Conservation (phyloP, 2,329 filamentous ascomycete genomes). For the Triangularia verruculosa region DNA sequence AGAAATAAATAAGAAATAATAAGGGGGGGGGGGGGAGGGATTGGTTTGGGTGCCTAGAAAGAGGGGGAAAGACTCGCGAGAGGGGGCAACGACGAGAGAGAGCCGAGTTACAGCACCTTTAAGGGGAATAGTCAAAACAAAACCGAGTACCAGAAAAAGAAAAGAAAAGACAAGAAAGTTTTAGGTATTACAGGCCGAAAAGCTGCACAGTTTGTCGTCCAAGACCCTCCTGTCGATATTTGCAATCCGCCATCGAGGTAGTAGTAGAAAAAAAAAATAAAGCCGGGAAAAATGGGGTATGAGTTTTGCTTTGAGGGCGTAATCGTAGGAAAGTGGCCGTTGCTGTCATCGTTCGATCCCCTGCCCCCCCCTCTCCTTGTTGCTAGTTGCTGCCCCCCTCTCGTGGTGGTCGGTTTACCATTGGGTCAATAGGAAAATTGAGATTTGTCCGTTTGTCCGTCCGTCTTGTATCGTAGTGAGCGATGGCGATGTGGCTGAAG, state of each 20-base stretch:
- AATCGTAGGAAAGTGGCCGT: constrained; percentile 28
- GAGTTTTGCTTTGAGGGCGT: constrained; percentile 23
- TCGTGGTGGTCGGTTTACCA: constrained; percentile 6
- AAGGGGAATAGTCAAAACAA: constrained; percentile 23
- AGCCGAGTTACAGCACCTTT: constrained; percentile 12
- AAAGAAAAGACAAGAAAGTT: constrained; percentile 16
- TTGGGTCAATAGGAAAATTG: neutral
- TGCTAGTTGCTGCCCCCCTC: constrained; percentile 8
- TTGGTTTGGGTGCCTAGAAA: too few relatives aligned
- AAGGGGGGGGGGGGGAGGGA: constrained; percentile 10
- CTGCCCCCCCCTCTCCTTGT: constrained; percentile 16
- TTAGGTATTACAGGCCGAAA: constrained; percentile 35
- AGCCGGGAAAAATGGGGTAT: constrained; percentile 20
- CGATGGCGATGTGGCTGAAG: neutral
- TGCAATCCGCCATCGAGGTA: constrained; percentile 19
- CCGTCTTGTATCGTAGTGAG: neutral
- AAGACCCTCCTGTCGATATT: neutral
- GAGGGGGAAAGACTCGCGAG: neutral
- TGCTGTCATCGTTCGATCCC: constrained; percentile 22
- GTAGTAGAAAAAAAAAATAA: constrained; percentile 11
- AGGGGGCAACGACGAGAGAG: neutral
- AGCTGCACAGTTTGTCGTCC: constrained; percentile 28
- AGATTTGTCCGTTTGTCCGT: neutral
- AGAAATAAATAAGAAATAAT: constrained; percentile 8
- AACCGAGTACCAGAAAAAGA: constrained; percentile 24